A percentile compares a stretch with the other conserved stretches of the same genome.
phyloP scores from a whole-genome alignment of 371 early-diverging fungal species.

The Globomyces sp. region DNA sequence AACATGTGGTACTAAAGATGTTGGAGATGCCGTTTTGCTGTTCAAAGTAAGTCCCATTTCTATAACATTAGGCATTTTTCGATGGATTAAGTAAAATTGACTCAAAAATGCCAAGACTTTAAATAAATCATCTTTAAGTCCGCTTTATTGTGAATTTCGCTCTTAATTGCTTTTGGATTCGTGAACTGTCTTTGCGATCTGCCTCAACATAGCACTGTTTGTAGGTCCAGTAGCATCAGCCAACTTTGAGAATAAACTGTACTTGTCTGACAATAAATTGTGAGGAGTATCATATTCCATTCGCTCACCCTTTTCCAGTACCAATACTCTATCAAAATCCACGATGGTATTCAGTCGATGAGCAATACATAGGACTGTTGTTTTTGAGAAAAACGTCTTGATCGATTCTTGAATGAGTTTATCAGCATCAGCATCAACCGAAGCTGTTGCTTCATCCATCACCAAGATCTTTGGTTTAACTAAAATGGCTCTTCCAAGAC shows the following conservation, averaged over 20 bases:
- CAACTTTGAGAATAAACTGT: constrained; percentile 5
- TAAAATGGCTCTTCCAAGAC: constrained; percentile 80
- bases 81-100: constrained; percentile 4
- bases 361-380: constrained; percentile 57
- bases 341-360: constrained; percentile 80
- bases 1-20: constrained; percentile 88
- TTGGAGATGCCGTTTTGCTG: constrained; percentile 75
- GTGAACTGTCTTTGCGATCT: background rate
- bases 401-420: constrained; percentile 38
- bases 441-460: constrained; percentile 45
- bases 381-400: constrained; percentile 35
- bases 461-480: constrained; percentile 44
- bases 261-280: constrained; percentile 1
- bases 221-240: constrained; percentile 16
- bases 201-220: constrained; percentile 8
- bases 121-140: background rate
- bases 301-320: constrained; percentile 17
- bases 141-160: no score
- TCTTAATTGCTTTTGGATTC: background rate
- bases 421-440: constrained; percentile 37
- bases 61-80: constrained; percentile 12
- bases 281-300: constrained; percentile 23
- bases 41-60: constrained; percentile 47
- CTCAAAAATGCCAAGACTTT: background rate
- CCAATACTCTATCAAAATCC: constrained; percentile 49